Conservation (phyloP, 169 alveolate genomes). For the Theileria parva region DNA sequence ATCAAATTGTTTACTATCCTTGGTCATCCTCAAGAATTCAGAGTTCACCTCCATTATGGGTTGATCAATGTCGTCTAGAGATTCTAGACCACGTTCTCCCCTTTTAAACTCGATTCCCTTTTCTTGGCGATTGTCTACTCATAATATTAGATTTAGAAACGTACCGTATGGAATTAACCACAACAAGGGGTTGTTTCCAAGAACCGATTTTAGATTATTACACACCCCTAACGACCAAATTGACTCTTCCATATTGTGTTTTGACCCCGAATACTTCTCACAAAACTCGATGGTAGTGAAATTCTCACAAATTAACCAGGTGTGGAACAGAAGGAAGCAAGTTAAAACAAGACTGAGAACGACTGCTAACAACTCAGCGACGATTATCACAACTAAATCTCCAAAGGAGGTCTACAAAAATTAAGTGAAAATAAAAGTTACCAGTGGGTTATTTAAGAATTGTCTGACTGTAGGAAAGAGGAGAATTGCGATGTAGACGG, state of each 20-base stretch:
- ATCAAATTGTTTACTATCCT: constrained; percentile 53
- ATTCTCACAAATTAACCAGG: constrained; percentile 73
- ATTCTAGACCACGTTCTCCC: constrained; percentile 1
- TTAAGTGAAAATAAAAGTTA: background rate
- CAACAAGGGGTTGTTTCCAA: constrained; percentile 69
- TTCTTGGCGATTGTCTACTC: constrained; percentile 61
- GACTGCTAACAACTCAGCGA: constrained; percentile 79
- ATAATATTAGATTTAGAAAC: background rate
- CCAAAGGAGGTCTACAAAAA: constrained; percentile 71
- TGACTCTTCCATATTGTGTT: constrained; percentile 32
- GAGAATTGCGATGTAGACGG: constrained; percentile 70
- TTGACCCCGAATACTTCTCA: constrained; percentile 76
- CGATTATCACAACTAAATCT: constrained; percentile 73
- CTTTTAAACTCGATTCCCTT: constrained; percentile 62
- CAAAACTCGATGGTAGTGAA: constrained; percentile 86
- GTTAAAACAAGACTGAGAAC: constrained; percentile 71
- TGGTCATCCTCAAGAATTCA: constrained; percentile 52
- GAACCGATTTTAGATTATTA: constrained; percentile 58
- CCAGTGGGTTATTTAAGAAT: constrained; percentile 18
- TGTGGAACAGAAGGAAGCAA: constrained; percentile 78
- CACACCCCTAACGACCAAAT: constrained; percentile 67
- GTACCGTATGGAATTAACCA: constrained; percentile 63
- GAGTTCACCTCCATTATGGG: constrained; percentile 35
- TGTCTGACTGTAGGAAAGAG: constrained; percentile 68
- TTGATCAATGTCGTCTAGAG: constrained; percentile 34